A percentile compares a stretch with the other conserved stretches of the same genome.
phyloP scores from a whole-genome alignment of 2,329 filamentous ascomycete genomes.

The Botrytis deweyae region DNA sequence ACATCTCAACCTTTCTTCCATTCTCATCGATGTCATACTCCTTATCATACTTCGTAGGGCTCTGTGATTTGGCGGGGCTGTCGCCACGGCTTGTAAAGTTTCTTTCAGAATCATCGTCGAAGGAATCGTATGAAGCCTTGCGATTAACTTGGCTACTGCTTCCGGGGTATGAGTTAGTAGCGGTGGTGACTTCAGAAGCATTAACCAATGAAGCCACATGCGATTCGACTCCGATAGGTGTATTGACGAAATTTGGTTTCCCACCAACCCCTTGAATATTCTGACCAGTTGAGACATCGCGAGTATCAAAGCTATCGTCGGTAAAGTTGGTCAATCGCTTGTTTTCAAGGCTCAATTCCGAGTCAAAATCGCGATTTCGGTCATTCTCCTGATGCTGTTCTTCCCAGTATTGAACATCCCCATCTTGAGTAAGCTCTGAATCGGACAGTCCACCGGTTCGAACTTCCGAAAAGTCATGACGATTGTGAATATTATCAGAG shows the following conservation, averaged over 20 bases:
- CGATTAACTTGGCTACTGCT: constrained; percentile 43
- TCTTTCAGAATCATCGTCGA: constrained; percentile 39
- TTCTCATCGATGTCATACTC: constrained; percentile 40
- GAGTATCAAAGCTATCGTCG: constrained; percentile 54
- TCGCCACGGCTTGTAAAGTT: constrained; percentile 41
- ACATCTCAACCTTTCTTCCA: constrained; percentile 39
- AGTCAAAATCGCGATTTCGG: constrained; percentile 51
- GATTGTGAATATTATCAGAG: constrained; percentile 35
- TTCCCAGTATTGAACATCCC: constrained; percentile 39
- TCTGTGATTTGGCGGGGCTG: constrained; percentile 46
- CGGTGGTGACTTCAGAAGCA: constrained; percentile 73
- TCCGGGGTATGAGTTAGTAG: constrained; percentile 49
- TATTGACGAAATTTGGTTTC: constrained; percentile 75
- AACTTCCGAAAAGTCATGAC: constrained; percentile 39
- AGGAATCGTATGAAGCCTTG: constrained; percentile 38
- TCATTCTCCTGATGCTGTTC: constrained; percentile 40
- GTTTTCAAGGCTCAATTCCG: constrained; percentile 55
- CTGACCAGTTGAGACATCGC: constrained; percentile 62
- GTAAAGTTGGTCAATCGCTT: constrained; percentile 54
- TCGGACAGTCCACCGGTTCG: constrained; percentile 40
- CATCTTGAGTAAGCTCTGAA: constrained; percentile 48
- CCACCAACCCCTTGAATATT: constrained; percentile 69
- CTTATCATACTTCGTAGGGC: constrained; percentile 34
- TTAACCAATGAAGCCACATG: constrained; percentile 84
- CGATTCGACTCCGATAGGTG: constrained; percentile 74